A percentile compares a stretch with the other conserved stretches of the same genome.
phyloP scores from a whole-genome alignment of 371 early-diverging fungal genomes.

The Rhizopus stolonifer region DNA sequence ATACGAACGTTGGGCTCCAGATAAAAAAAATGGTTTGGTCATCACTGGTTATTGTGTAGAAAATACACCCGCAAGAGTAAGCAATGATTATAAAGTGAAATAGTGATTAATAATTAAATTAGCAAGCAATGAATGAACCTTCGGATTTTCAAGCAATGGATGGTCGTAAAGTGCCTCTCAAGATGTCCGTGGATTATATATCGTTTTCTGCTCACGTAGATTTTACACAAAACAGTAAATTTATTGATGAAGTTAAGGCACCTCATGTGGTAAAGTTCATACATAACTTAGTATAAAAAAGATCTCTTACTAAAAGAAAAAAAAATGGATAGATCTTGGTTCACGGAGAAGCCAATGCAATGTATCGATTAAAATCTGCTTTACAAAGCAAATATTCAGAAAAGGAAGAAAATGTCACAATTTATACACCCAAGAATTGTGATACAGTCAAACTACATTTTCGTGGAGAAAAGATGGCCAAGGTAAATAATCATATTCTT shows the following conservation, averaged over 20 bases:
- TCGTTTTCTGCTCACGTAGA: slow-evolving; percentile 99
- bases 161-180: slow-evolving; percentile 89
- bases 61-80: slow-evolving; percentile 97
- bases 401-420: slow-evolving; percentile 78
- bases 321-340: slow-evolving; percentile 76
- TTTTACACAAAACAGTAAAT: slow-evolving; percentile 97
- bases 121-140: slow-evolving; percentile 93
- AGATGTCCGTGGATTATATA: slow-evolving; percentile 95
- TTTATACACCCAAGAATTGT: slow-evolving; percentile 94
- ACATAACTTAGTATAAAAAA: background rate
- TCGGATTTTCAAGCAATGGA: slow-evolving; percentile 86
- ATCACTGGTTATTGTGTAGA: slow-evolving; percentile 99
- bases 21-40: slow-evolving; percentile 94
- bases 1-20: slow-evolving; percentile 98
- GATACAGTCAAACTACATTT: slow-evolving; percentile 94
- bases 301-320: background rate
- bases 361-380: slow-evolving; percentile 95
- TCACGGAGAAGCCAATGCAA: slow-evolving; percentile 98
- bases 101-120: background rate
- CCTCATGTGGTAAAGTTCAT: slow-evolving; percentile 81
- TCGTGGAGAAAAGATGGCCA: slow-evolving; percentile 93
- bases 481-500: slow-evolving; percentile 38
- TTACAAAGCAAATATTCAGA: slow-evolving; percentile 85
- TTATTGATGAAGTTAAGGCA: slow-evolving; percentile 96
- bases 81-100: background rate